These are phyloP conservation scores for Colletotrichum limetticola DNA, from an alignment of 2,329 filamentous ascomycete genomes.

Conservation along the genomic window DNA sequence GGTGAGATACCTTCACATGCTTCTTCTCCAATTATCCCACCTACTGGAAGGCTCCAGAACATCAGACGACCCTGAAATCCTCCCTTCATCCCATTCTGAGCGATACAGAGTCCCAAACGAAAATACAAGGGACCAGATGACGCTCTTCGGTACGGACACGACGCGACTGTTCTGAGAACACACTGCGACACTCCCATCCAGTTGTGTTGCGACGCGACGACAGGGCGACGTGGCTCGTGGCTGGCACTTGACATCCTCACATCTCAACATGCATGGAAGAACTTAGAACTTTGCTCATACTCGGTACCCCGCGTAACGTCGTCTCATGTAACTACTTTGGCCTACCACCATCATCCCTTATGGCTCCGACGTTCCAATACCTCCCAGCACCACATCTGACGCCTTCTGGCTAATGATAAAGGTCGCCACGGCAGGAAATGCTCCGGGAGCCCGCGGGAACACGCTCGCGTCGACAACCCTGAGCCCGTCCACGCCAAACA, in stretches of 20 bases:
- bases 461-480: constrained; percentile 71
- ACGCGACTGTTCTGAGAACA: neutral
- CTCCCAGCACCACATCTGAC: constrained; percentile 49
- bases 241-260: neutral
- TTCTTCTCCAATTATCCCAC: neutral
- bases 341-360: neutral
- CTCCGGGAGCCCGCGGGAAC: constrained; percentile 59
- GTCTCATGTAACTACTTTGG: neutral
- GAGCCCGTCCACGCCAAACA: constrained; percentile 63
- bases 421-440: constrained; percentile 49
- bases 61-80: constrained; percentile 14
- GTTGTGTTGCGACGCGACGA: constrained; percentile 16
- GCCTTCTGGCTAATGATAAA: constrained; percentile 72
- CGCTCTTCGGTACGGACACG: constrained; percentile 14
- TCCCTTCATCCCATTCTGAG: constrained; percentile 5
- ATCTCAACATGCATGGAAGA: constrained; percentile 2
- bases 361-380: neutral
- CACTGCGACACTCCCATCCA: neutral
- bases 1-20: constrained; percentile 31
- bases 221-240: constrained; percentile 28
- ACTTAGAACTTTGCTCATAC: neutral
- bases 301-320: neutral
- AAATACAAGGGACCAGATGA: neutral
- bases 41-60: constrained; percentile 23
- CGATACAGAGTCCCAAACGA: neutral